Conservation (phyloP, 176 grass and related monocot genomes). For the Echinochloa phyllopogon region DNA sequence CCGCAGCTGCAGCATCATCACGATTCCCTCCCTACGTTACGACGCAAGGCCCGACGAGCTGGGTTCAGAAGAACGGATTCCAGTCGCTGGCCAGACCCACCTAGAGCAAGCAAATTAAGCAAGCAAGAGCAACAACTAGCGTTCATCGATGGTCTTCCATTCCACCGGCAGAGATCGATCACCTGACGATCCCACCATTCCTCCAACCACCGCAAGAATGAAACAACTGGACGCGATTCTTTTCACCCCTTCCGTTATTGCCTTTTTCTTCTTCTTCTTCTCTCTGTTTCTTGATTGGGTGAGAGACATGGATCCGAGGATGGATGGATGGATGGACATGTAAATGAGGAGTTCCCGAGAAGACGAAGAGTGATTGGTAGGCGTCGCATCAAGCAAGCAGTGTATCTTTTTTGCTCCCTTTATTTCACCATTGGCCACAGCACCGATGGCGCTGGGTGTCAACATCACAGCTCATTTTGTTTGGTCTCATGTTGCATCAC, state of each 20-base stretch:
- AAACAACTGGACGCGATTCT: slow-evolving; percentile 33
- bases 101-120: slow-evolving; percentile 24
- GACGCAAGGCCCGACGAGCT: slow-evolving; percentile 55
- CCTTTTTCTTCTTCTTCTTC: not conserved
- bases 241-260: not conserved
- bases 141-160: not conserved
- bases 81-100: slow-evolving; percentile 58
- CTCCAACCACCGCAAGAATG: not conserved
- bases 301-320: slow-evolving; percentile 54
- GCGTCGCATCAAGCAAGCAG: slow-evolving; percentile 37
- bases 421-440: slow-evolving; percentile 47
- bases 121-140: not conserved
- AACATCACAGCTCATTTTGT: slow-evolving; percentile 74
- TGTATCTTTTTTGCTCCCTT: slow-evolving; percentile 28
- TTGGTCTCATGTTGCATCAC: slow-evolving; percentile 92
- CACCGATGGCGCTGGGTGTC: slow-evolving; percentile 35
- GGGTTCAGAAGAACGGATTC: slow-evolving; percentile 84
- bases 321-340: slow-evolving; percentile 42
- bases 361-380: slow-evolving; percentile 38
- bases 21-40: slow-evolving; percentile 89
- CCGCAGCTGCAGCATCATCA: slow-evolving; percentile 98
- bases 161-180: slow-evolving; percentile 26
- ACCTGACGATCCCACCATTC: slow-evolving; percentile 5
- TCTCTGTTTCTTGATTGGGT: slow-evolving; percentile 42
- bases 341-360: slow-evolving; percentile 54